Evolutionary conservation across 768 basidiomycete genomes (phyloP).

Genomic region (Boletus rubropictus): DNA sequence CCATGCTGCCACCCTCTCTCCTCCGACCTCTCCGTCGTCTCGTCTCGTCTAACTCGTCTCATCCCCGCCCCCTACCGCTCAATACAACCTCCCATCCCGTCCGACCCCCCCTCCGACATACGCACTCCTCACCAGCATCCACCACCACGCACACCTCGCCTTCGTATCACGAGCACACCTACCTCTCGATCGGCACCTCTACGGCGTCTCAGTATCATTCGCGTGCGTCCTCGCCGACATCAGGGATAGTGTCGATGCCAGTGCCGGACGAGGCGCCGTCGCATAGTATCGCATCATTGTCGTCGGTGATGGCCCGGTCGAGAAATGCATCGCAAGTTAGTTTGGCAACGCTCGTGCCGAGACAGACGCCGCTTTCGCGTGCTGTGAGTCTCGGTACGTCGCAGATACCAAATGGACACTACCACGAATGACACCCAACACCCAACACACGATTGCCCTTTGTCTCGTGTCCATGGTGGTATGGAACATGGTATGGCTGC

Average conservation of each 20-base stretch:
- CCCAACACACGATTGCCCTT: too few species aligned
- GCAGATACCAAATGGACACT: constrained; percentile 13
- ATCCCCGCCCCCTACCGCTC: constrained; percentile 23
- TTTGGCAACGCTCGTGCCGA: constrained; percentile 47
- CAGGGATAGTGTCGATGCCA: constrained; percentile 7
- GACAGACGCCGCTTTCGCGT: constrained; percentile 37
- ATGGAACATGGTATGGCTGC: background rate
- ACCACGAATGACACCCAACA: constrained; percentile 3
- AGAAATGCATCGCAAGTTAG: constrained; percentile 64
- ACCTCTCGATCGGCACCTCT: constrained; percentile 25
- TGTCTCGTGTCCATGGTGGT: background rate
- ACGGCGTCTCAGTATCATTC: constrained; percentile 32
- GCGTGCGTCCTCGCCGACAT: constrained; percentile 28
- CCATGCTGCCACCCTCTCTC: constrained; percentile 20
- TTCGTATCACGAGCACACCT: constrained; percentile 16
- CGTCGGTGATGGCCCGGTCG: constrained; percentile 48
- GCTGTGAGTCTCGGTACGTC: constrained; percentile 23
- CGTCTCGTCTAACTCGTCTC: constrained; percentile 16
- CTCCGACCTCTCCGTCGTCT: constrained; percentile 28
- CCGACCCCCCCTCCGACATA: constrained; percentile 18
- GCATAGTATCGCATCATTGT: constrained; percentile 36
- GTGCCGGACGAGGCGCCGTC: constrained; percentile 13
- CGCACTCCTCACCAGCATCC: constrained; percentile 18
- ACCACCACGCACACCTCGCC: constrained; percentile 5
- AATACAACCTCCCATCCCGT: constrained; percentile 1